phyloP scores from a whole-genome alignment of 805 yeast species.

The Lipomyces oligophaga region DNA sequence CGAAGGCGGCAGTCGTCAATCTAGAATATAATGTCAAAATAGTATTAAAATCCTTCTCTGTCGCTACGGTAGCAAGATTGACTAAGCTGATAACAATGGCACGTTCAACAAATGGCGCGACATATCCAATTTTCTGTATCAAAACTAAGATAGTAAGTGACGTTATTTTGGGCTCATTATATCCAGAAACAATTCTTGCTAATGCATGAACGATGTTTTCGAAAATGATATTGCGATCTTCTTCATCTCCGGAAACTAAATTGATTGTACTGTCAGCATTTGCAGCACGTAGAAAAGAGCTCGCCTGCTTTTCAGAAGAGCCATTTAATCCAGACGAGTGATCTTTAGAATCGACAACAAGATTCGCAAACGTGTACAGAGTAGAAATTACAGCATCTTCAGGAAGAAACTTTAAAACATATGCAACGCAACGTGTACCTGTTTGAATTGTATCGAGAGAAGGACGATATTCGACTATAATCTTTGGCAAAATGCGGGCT shows the following conservation, averaged over 20 bases:
- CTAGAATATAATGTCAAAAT: conserved; percentile 56
- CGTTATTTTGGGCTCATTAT: conserved; percentile 60
- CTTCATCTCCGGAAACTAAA: conserved; percentile 11
- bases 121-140: conserved; percentile 62
- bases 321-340: background rate
- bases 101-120: conserved; percentile 46
- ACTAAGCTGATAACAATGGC: conserved; percentile 64
- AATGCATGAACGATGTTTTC: conserved; percentile 68
- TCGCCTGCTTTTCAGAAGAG: background rate
- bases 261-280: conserved; percentile 21
- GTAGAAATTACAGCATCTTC: conserved; percentile 82
- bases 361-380: conserved; percentile 76
- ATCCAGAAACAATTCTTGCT: conserved; percentile 59
- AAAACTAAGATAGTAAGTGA: conserved; percentile 76
- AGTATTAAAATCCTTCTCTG: conserved; percentile 64
- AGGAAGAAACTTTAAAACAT: conserved; percentile 62
- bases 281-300: conserved; percentile 7
- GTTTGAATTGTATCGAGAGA: conserved; percentile 46
- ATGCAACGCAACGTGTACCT: conserved; percentile 57
- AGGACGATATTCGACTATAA: conserved; percentile 49
- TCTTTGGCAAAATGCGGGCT: conserved; percentile 42
- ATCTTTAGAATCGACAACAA: conserved; percentile 44
- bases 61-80: conserved; percentile 56
- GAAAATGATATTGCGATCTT: conserved; percentile 40
- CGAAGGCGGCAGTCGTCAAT: conserved; percentile 46